Base-by-base conservation (phyloP, 345 rosid genomes). In the Garcia nutans region DNA sequence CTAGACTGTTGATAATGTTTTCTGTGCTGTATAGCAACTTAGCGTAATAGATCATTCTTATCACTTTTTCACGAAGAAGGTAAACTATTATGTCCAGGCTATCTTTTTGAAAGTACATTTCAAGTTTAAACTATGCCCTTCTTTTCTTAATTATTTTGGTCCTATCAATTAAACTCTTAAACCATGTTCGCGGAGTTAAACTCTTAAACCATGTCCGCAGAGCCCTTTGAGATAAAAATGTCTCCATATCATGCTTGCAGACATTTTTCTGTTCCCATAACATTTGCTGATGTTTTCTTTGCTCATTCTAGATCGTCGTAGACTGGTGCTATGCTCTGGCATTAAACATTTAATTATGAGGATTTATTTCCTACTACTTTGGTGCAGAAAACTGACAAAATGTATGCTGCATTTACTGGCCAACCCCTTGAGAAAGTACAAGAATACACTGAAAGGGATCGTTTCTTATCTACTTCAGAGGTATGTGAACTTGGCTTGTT, bases 351-450 rank as follows among this genome's bases (percentile, higher is more conserved):
- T 55, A 16, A 65, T 37, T 68, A 26, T 47, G 50, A 58, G 56
- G 37, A 71, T 62, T 73, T 13, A 56, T 68, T 42, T 54, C 60
- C 73, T 55, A 61, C 20, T 56, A 28, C n/a, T 74, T 45, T 73
- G 42, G 6, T 85, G 78, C 91, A 95, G 99, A 95, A 92, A 95
- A 85, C 90, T 64, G 99, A 95, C 87, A 79, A 47, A 78, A 95
- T 93, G 99, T 91, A 84, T 72, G 81, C 91, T 70, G 89, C 95
- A 77, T 95, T 95, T 74, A 91, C 97, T 26, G 97, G 96, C 72
- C 97, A 93, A 78, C 78, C 97, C 16, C 82, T 92, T 15, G 96
- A 93, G 86, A 89, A 78, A 82, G 99, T 93, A 82, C 97, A 93
- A 65, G 86, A 85, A 45, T 89, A 84, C 84, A 93, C 97, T 1